Percentiles rank a stretch among this genome's conserved stretches.
These are phyloP conservation scores for Asterophora lycoperdoides DNA, from an alignment of 768 basidiomycete species.

Conservation along the genomic window DNA sequence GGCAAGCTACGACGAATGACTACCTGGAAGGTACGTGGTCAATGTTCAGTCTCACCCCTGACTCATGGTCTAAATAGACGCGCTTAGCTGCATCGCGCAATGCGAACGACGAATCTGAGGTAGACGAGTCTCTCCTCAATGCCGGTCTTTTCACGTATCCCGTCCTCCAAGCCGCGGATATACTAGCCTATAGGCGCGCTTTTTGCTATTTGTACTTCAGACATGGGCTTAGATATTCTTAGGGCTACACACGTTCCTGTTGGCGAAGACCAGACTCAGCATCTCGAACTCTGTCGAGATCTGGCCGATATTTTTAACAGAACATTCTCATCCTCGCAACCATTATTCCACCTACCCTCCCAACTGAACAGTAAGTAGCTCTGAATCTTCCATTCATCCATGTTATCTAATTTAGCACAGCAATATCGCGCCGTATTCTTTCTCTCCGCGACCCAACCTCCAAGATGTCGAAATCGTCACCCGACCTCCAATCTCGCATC, in stretches of 20 bases:
- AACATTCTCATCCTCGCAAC: constrained; percentile 42
- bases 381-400: background rate
- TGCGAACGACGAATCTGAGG: constrained; percentile 66
- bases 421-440: constrained; percentile 75
- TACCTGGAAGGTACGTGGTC: constrained; percentile 79
- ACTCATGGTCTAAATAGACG: constrained; percentile 41
- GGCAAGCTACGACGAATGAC: constrained; percentile 89
- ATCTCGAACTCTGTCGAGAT: constrained; percentile 84
- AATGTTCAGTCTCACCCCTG: background rate
- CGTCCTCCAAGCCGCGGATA: constrained; percentile 89
- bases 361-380: constrained; percentile 63
- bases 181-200: constrained; percentile 72
- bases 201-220: constrained; percentile 12
- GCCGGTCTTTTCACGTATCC: constrained; percentile 90
- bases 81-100: constrained; percentile 73
- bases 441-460: constrained; percentile 80
- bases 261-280: constrained; percentile 94
- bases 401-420: constrained; percentile 33
- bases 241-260: constrained; percentile 94
- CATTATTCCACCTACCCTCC: constrained; percentile 69
- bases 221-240: background rate
- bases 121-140: constrained; percentile 80
- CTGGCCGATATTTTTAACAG: constrained; percentile 82
- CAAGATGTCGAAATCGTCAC: constrained; percentile 96
- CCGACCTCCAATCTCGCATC: constrained; percentile 75